A percentile compares a stretch with the other conserved stretches of the same genome.
Evolutionary conservation across 2,329 filamentous ascomycete genomes (phyloP).

Genomic region (Ampelomyces quisqualis): DNA sequence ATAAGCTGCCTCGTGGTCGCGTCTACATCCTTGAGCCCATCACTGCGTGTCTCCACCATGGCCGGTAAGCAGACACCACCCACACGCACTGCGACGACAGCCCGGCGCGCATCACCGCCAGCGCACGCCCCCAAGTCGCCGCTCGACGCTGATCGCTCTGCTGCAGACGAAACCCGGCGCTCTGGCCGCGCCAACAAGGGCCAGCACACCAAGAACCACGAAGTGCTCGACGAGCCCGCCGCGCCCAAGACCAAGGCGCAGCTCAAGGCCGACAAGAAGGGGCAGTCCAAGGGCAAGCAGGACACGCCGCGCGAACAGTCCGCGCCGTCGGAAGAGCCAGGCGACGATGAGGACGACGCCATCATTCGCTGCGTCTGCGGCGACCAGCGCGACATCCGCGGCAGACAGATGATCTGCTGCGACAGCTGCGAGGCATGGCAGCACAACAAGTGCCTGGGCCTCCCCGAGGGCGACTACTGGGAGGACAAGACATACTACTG

Average conservation of each 20-base stretch:
- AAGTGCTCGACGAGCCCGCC: conserved; percentile 49
- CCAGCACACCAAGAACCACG: conserved; percentile 86
- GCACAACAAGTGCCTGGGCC: conserved; percentile 92
- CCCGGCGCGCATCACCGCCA: conserved; percentile 7
- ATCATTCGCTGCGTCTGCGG: conserved; percentile 94
- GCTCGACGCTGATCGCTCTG: conserved; percentile 29
- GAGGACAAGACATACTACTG: conserved; percentile 69
- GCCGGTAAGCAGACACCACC: conserved; percentile 58
- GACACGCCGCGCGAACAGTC: conserved; percentile 44
- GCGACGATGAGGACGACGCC: conserved; percentile 64
- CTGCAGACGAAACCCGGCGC: conserved; percentile 78
- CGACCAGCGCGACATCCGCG: conserved; percentile 74
- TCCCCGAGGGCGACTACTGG: conserved; percentile 68
- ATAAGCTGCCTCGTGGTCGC: conserved; percentile 36
- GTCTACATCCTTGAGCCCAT: conserved; percentile 34
- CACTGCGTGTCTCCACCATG: conserved; percentile 49
- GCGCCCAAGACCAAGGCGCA: conserved; percentile 50
- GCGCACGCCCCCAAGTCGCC: conserved; percentile 11
- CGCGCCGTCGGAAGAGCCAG: conserved; percentile 39
- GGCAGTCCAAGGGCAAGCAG: conserved; percentile 48
- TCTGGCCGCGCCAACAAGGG: conserved; percentile 96
- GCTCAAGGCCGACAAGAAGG: conserved; percentile 48
- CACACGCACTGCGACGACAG: conserved; percentile 15
- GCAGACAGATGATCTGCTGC: conserved; percentile 93
- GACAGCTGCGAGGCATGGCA: conserved; percentile 94